Percentiles rank a stretch among this genome's conserved stretches.
Conservation (phyloP, 2,329 filamentous ascomycete genomes). For the Periconia sp. region DNA sequence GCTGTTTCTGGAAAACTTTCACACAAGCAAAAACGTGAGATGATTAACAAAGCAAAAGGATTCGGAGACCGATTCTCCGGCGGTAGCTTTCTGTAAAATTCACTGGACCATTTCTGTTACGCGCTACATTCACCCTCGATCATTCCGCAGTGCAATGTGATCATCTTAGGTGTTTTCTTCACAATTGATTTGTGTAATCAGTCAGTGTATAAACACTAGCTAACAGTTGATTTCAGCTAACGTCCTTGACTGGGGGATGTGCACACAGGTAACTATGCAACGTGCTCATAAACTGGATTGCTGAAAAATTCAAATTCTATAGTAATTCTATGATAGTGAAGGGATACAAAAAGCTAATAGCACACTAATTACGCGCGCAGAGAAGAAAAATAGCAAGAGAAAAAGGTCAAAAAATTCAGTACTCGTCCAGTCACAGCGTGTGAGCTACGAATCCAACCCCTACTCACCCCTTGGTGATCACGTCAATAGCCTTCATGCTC, state of each 20-base stretch:
- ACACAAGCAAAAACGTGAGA: slow-evolving; percentile 71
- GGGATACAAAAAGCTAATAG: no score
- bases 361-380: no score
- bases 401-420: no score
- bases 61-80: slow-evolving; percentile 82
- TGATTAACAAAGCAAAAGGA: slow-evolving; percentile 76
- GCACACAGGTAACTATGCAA: no score
- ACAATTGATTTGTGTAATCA: no score
- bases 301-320: not conserved
- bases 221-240: no score
- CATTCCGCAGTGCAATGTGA: not conserved
- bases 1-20: slow-evolving; percentile 72
- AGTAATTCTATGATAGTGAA: not conserved
- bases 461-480: not conserved
- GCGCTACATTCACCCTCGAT: not conserved
- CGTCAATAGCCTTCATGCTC: slow-evolving; percentile 54
- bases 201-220: no score
- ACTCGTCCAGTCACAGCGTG: no score
- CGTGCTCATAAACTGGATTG: not conserved
- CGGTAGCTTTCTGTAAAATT: slow-evolving; percentile 61
- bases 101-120: not conserved
- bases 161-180: no score
- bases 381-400: no score
- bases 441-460: not conserved
- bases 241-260: no score